Base-by-base conservation (phyloP, 805 yeast species). In the Debaryomyces maramus region DNA sequence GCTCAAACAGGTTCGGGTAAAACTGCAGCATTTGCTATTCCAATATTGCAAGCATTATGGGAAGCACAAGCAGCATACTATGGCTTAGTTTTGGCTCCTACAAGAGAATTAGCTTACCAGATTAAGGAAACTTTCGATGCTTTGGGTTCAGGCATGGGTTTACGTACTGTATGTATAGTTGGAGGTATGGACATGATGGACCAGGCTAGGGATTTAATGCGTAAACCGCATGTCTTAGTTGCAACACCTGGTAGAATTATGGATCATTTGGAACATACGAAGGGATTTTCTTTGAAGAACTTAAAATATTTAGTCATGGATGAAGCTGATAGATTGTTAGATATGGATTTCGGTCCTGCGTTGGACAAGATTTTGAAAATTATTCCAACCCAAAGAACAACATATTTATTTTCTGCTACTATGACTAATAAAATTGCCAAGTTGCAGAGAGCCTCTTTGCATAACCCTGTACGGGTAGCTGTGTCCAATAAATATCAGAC, bases 151-250 rank as follows among this genome's bases (percentile, higher is more conserved):
- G 67, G 80, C 6, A 93, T 93, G 96, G 99, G 98, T 1, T 77
- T 91, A n/a, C 75, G 95, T 54, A 75, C 91, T 16, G 82, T 82
- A 3, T 89, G 95, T 42, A 78, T 91, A 47, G 97, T 93, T 26
- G 99, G 99, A 52, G 99, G 99, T 46, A 90, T 93, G 91, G 96
- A 88, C 59, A 85, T 87, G 86, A 88, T 93, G 93, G 96, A 89
- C 51, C 99, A 91, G 65, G 93, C 97, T 0, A 77, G 95, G 45
- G 97, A 93, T 48, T 73, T 91, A 53, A 85, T 88, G 85, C 78
- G 93, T 51, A 89, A 88, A 54, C 99, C 99, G 3, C 99, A 91
- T 58, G 78, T 91, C 33, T 77, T 91, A 40, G 95, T 91, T 45
- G 98, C 98, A 15, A 93, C 99, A 0, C 98, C 99, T 0, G 96